Evolutionary conservation across 2,329 filamentous ascomycete species (phyloP).

Genomic region (Hymenoscyphus scutula): DNA sequence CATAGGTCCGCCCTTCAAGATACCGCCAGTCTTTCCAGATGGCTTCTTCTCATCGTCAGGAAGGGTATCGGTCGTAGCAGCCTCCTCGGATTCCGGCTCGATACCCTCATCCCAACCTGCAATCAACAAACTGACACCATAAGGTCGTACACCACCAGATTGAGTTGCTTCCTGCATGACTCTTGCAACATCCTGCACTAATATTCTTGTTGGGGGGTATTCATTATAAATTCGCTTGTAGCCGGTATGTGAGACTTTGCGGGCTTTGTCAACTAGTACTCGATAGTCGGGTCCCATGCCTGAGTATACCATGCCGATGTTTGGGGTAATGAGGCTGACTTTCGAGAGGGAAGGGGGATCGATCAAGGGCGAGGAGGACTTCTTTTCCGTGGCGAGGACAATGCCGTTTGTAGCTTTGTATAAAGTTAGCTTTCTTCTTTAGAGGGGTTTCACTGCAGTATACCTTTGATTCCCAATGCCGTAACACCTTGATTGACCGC

Average conservation of each 20-base stretch:
- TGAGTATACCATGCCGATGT: conserved; percentile 99
- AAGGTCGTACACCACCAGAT: conserved; percentile 93
- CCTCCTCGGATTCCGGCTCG: conserved; percentile 73
- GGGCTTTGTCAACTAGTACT: conserved; percentile 94
- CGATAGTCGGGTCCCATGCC: conserved; percentile 99
- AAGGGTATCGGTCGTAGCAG: conserved; percentile 50
- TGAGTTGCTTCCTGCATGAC: conserved; percentile 99
- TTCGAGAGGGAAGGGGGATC: conserved; percentile 94
- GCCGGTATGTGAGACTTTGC: conserved; percentile 95
- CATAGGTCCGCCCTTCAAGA: conserved; percentile 93
- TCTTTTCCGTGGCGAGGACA: conserved; percentile 98
- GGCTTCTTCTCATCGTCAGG: conserved; percentile 67
- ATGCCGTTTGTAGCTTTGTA: conserved; percentile 89
- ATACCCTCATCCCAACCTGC: conserved; percentile 98
- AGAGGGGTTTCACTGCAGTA: conserved; percentile 23
- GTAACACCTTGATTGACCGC: conserved; percentile 99
- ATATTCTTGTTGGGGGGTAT: conserved; percentile 98
- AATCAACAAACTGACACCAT: conserved; percentile 92
- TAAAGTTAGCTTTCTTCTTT: conserved; percentile 13
- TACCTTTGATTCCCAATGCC: conserved; percentile 97
- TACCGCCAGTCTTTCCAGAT: conserved; percentile 87
- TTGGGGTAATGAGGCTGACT: conserved; percentile 95
- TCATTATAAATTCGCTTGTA: conserved; percentile 99
- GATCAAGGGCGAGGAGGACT: conserved; percentile 95
- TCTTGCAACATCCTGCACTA: conserved; percentile 95